Base-by-base conservation (phyloP, 768 basidiomycete species). In the Rhizopogon vinicolor region DNA sequence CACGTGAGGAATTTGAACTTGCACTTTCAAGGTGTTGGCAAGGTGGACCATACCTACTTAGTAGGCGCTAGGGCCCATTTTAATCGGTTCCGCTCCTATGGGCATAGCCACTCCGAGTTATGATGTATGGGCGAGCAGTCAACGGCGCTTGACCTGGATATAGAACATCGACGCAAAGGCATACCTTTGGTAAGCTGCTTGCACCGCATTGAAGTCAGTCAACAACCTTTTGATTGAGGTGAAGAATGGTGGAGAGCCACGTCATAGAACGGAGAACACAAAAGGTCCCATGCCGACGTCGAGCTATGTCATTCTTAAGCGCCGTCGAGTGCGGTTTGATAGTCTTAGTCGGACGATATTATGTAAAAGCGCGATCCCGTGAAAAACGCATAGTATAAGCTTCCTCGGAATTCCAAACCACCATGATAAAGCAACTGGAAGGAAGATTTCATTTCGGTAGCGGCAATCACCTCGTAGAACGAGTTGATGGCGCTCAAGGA, bases 251-350 rank as follows among this genome's bases (percentile, higher is more conserved):
- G 18, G 35, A 49, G 22, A 49, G 22, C 35, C 48, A 49, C 19
- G 22, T 49, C 33, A 49, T 22, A 48, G 46, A 48, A 48, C 46
- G 18, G 18, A 33, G 31, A 31, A 35, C 1, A 37, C 46, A 48
- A 48, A 48, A 48, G 31, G 37, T 37, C 35, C 48, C 48, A 49
- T 49, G 48, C 48, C 48, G 48, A 49, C 48, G 48, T 37, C 48
- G 14, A 49, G 14, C 35, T 5, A 39, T 19, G 48, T 25, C 35
- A 49, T 49, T 49, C 19, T 29, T 13, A 50, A 51, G 44, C 29
- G 45, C n/a, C 1, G 5, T 25, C 14, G 22, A 49, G 35, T 37
- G 18, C 10, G 31, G 31, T 48, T 33, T 33, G 28, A 33, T 33
- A 31, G 18, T n/a, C n/a, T n/a, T n/a, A n/a, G n/a, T 22, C 8